Percentiles rank a stretch among this genome's conserved stretches.
Conservation (phyloP, 164 flowering plant genomes). For the Euptelea pleiosperma region DNA sequence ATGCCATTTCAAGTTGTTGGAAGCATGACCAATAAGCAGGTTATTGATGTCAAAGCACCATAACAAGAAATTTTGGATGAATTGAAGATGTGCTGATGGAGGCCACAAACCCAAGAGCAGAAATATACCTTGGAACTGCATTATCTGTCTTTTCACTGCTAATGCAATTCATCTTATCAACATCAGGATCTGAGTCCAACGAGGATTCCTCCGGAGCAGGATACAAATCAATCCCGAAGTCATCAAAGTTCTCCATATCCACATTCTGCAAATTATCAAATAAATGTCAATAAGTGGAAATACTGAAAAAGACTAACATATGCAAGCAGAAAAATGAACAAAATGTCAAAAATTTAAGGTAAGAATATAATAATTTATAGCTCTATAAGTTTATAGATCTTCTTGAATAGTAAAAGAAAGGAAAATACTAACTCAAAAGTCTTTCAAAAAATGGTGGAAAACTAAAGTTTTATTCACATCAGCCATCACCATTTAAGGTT, state of each 20-base stretch:
- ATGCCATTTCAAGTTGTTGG: not conserved
- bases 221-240: constrained; percentile 57
- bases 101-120: not conserved
- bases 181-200: constrained; percentile 22
- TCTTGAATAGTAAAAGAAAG: constrained; percentile 6
- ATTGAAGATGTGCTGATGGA: constrained; percentile 1
- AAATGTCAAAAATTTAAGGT: not conserved
- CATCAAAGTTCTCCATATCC: constrained; percentile 49
- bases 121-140: constrained; percentile 30
- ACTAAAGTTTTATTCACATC: not conserved
- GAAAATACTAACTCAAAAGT: not conserved
- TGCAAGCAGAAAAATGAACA: not conserved
- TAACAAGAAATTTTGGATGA: not conserved
- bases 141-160: constrained; percentile 16
- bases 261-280: constrained; percentile 33
- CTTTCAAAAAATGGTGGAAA: not conserved
- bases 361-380: no score
- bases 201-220: constrained; percentile 30
- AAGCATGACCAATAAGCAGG: not conserved
- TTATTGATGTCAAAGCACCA: no score
- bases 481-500: no score
- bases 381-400: no score
- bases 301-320: not conserved
- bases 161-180: constrained; percentile 20
- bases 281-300: not conserved